Conservation (phyloP, 2,329 filamentous ascomycete species). For the Hypoxylon sp. region DNA sequence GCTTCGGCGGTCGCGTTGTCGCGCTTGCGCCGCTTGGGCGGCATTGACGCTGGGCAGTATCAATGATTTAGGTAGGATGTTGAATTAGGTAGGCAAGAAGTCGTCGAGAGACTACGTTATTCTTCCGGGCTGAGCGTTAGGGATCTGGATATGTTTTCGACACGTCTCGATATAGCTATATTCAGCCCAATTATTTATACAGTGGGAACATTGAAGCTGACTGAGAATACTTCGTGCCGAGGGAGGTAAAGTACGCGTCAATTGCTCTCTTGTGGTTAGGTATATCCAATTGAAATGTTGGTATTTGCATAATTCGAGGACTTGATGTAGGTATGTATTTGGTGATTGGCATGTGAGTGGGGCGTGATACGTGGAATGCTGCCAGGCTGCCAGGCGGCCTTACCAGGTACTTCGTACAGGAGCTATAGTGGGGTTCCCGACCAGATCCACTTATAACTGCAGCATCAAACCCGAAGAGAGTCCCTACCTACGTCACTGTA, state of each 20-base stretch:
- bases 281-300: slow-evolving; percentile 1
- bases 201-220: background rate
- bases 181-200: background rate
- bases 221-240: background rate
- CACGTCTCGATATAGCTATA: slow-evolving; percentile 13
- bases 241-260: background rate
- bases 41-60: slow-evolving; percentile 46
- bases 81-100: background rate
- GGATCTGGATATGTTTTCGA: slow-evolving; percentile 1
- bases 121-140: background rate
- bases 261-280: background rate
- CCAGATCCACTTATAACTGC: background rate
- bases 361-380: background rate
- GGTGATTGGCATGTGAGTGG: slow-evolving; percentile 4
- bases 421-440: slow-evolving; percentile 6
- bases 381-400: no score
- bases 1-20: slow-evolving; percentile 20
- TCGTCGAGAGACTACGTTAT: background rate
- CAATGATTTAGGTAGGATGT: slow-evolving; percentile 1
- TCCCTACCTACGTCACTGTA: background rate
- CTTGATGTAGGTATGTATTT: slow-evolving; percentile 1
- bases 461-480: no score
- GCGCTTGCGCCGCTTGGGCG: slow-evolving; percentile 42
- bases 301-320: background rate
- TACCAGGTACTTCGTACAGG: no score